Conservation (phyloP, 805 yeast species). For the Kluyveromyces dobzhanskii region DNA sequence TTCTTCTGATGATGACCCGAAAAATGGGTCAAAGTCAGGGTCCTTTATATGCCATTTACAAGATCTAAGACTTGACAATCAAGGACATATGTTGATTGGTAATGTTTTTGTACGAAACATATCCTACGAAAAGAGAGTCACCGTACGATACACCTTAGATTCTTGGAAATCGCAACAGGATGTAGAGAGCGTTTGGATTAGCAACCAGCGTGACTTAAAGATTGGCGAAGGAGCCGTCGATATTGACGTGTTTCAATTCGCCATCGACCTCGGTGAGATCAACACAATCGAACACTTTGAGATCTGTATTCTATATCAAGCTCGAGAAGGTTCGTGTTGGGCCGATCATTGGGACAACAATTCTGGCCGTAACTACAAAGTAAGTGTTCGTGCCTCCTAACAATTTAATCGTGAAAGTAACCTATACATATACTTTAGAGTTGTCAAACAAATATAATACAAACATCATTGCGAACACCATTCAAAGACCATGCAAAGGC, state of each 20-base stretch:
- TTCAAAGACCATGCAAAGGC: no score
- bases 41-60: slow-evolving; percentile 36
- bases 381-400: slow-evolving; percentile 10
- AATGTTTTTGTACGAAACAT: slow-evolving; percentile 72
- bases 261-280: slow-evolving; percentile 12
- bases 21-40: no score
- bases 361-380: slow-evolving; percentile 19
- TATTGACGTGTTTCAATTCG: slow-evolving; percentile 25
- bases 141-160: slow-evolving; percentile 67
- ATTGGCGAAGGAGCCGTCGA: slow-evolving; percentile 16
- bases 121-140: slow-evolving; percentile 57
- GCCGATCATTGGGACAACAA: slow-evolving; percentile 27
- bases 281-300: slow-evolving; percentile 10
- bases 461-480: no score
- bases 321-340: slow-evolving; percentile 15
- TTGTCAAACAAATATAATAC: no score
- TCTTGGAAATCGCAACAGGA: slow-evolving; percentile 58
- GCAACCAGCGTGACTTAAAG: slow-evolving; percentile 20
- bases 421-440: no score
- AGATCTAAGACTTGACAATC: slow-evolving; percentile 48
- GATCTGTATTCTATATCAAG: slow-evolving; percentile 24
- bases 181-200: slow-evolving; percentile 19
- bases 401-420: no score
- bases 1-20: no score
- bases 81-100: slow-evolving; percentile 55